Evolutionary conservation across 176 grass and related monocot species (phyloP), one percentile per base, ranked within the genome.

Genomic region (Rhynchospora pubera): DNA sequence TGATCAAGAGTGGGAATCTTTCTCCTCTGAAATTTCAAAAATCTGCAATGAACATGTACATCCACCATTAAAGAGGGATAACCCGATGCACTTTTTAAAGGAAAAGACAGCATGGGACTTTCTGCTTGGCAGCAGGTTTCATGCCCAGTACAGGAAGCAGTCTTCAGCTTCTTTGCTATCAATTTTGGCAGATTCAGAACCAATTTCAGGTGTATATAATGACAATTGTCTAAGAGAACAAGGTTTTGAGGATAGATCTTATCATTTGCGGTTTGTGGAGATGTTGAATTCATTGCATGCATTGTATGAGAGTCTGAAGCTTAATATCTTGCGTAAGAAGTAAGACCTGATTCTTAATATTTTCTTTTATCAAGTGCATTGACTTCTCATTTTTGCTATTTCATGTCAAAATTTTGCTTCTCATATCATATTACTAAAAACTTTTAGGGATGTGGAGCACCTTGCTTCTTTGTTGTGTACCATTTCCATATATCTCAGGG

Each of bases 1-100:
- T 24, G 88, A 94, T 87, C 87, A 89, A 84, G 94, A 97, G 84
- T 97, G 94, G 94, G 92, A 92, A 79, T 89, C 76, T 87, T 97
- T 97, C 85, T 86, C 83, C 58, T 48, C 63, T 85, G 89, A 90
- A 87, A 64, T 97, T 79, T 67, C 79, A 69, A 91, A 84, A 87
- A 53, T 94, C 73, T 97, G 92, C 66, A 73, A 61, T 64, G 85
- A 85, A 91, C 86, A 85, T 82, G 90, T 87, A 83, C 39, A 45
- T 30, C 48, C 39, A 86, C 83, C 69, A 61, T 62, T 81, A 86
- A 83, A 85, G 84, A 71, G 83, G 46, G 43, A 82, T 77, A 65
- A 84, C 50, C 83, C 78, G 83, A 18, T 15, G 4, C 0, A 14
- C 72, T 76, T 46, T 76, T 48, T 28, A 24, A 64, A 50, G 46